Conservation (phyloP, 495 filamentous ascomycete species). For the Mytilinidion resinicola region DNA sequence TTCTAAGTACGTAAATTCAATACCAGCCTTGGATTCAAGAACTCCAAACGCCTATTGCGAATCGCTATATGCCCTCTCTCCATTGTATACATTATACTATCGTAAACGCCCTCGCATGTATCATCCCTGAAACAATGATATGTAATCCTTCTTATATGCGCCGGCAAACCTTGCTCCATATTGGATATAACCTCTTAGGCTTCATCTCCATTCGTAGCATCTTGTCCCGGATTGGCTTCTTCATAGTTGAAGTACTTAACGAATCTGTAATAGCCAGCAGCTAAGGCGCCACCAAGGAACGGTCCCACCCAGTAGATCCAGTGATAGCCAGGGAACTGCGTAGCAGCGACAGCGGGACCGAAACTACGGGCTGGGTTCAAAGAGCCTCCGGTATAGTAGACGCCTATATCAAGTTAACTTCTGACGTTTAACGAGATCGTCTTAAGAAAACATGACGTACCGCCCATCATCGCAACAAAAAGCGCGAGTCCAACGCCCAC, state of each 20-base stretch:
- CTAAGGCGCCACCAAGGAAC: conserved; percentile 9
- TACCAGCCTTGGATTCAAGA: no score
- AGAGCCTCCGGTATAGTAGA: conserved; percentile 34
- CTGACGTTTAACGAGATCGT: no score
- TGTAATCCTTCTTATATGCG: no score
- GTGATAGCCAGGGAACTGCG: conserved; percentile 18
- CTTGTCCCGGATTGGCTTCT: conserved; percentile 23
- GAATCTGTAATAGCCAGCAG: conserved; percentile 22
- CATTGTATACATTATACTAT: no score
- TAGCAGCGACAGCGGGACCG: conserved; percentile 14
- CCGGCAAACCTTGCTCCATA: no score
- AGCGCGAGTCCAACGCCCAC: conserved; percentile 67
- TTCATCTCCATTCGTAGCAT: neutral
- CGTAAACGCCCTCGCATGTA: no score
- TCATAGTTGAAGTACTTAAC: conserved; percentile 23
- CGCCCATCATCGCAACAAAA: conserved; percentile 61
- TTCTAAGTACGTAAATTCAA: no score
- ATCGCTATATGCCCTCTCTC: no score
- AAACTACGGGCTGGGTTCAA: conserved; percentile 25
- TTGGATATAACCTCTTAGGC: no score
- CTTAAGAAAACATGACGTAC: conserved; percentile 35
- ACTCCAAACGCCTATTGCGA: no score
- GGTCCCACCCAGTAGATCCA: conserved; percentile 31
- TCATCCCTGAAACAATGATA: no score
- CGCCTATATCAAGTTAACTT: conserved; percentile 8